Evolutionary conservation across 2,329 filamentous ascomycete species (phyloP).

Genomic region (Claviceps digitariae): DNA sequence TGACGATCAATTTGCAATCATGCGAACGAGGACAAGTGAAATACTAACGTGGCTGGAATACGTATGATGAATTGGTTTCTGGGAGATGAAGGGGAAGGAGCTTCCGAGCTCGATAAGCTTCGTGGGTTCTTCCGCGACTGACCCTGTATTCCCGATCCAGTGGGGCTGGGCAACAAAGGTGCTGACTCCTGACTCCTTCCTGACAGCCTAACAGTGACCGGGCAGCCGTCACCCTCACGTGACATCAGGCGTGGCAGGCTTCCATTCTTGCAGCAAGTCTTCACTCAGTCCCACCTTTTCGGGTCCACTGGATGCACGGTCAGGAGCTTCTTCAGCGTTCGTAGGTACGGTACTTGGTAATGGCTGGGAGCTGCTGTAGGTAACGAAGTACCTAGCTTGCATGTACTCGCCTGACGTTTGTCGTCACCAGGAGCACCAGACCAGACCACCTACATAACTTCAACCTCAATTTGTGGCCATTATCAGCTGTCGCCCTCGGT

Average conservation of each 20-base stretch:
- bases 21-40: neutral
- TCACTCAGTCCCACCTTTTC: too few species aligned
- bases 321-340: too few species aligned
- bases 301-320: too few species aligned
- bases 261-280: too few species aligned
- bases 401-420: neutral
- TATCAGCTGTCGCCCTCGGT: neutral
- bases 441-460: neutral
- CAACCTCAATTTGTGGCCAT: neutral
- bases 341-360: too few species aligned
- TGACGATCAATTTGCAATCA: neutral
- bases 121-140: neutral
- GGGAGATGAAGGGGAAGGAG: neutral
- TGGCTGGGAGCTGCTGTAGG: neutral
- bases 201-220: too few species aligned
- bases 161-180: neutral
- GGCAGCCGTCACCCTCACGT: neutral
- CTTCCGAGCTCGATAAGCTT: constrained; percentile 1
- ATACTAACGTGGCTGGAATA: neutral
- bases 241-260: too few species aligned
- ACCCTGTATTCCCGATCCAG: neutral
- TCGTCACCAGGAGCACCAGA: constrained; percentile 1
- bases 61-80: neutral
- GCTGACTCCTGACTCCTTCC: too few species aligned
- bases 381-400: too few species aligned